These are phyloP conservation scores for Solanum gracilifrons DNA, from an alignment of 257 asterid genomes.

Conservation along the genomic window DNA sequence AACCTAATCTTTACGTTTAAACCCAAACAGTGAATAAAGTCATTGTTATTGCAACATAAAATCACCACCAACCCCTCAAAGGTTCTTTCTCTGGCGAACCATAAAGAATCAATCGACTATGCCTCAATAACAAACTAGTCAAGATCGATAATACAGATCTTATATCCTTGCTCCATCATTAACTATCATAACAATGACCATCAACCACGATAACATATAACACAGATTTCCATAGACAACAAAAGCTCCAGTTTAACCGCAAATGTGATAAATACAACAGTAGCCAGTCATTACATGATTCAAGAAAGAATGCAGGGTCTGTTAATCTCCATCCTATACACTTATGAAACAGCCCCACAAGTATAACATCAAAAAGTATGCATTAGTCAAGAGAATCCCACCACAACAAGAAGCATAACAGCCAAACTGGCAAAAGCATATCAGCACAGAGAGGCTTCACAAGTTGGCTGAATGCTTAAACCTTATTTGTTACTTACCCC, in stretches of 20 bases:
- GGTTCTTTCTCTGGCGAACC: neutral
- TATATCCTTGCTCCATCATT: neutral
- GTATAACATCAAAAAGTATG: neutral
- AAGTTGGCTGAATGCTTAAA: neutral
- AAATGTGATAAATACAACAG: constrained; percentile 1
- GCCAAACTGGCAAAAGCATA: neutral
- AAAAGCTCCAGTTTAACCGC: neutral
- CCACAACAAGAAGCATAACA: neutral
- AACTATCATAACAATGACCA: neutral
- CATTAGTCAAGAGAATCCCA: neutral
- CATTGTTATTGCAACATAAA: neutral
- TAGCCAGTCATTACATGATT: neutral
- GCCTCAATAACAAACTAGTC: neutral
- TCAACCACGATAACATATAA: neutral
- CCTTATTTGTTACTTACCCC: neutral
- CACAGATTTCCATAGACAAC: neutral
- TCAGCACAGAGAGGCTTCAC: neutral
- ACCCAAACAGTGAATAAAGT: neutral
- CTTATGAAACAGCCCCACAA: neutral
- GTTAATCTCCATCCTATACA: constrained; percentile 3
- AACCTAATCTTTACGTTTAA: neutral
- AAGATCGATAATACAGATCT: neutral
- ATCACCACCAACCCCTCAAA: neutral
- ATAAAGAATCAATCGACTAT: neutral
- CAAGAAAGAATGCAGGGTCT: neutral